Evolutionary conservation across 441 rosid genomes (phyloP).

Genomic region (Adansonia grandidieri): DNA sequence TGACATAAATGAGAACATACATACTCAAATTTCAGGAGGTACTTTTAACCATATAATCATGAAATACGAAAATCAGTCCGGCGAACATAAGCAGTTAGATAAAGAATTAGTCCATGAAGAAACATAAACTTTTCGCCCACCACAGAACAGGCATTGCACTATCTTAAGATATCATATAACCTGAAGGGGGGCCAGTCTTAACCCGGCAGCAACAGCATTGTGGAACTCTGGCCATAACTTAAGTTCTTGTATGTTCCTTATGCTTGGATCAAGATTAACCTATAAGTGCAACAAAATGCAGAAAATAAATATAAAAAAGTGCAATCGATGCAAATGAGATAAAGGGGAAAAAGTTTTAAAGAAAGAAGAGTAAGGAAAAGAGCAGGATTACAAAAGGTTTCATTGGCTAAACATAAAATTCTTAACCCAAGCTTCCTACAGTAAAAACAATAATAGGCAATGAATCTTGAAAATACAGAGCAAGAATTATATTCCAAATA

Average conservation of each 20-base stretch:
- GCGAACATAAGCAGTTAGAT: conserved; percentile 12
- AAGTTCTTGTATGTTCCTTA: conserved; percentile 93
- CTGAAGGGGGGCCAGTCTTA: conserved; percentile 95
- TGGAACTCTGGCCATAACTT: conserved; percentile 99
- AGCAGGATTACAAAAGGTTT: background rate
- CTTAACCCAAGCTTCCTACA: background rate
- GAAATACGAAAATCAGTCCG: background rate
- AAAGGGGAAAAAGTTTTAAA: background rate
- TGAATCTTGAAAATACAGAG: background rate
- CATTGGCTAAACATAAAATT: background rate
- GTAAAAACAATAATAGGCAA: background rate
- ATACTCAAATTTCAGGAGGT: background rate
- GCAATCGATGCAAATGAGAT: conserved; percentile 17
- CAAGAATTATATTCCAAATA: background rate
- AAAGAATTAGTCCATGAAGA: background rate
- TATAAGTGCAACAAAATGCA: conserved; percentile 37
- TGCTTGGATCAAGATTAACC: conserved; percentile 95
- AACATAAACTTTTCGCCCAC: background rate
- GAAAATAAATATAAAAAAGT: conserved; percentile 25
- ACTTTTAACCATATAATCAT: conserved; percentile 7
- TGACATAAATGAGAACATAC: background rate
- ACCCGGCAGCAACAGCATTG: conserved; percentile 99
- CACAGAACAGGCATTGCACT: conserved; percentile 8
- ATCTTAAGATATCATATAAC: conserved; percentile 45
- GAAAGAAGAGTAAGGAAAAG: background rate